These are phyloP conservation scores for Macrophomina tecta DNA, from an alignment of 2,329 filamentous ascomycete genomes.

Conservation along the genomic window DNA sequence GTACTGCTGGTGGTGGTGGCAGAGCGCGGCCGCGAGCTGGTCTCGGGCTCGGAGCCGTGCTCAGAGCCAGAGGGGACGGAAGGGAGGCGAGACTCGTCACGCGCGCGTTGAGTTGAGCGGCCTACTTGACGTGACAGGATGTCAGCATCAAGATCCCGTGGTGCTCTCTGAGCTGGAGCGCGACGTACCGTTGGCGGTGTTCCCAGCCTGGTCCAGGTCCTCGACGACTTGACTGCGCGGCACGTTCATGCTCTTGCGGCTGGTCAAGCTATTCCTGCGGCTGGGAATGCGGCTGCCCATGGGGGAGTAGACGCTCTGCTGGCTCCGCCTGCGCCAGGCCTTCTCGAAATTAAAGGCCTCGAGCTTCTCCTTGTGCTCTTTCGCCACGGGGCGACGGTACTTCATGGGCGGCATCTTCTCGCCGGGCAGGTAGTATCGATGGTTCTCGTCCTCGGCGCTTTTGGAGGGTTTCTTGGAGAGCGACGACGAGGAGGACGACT, in stretches of 20 bases:
- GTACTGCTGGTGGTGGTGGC: constrained; percentile 38
- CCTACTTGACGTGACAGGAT: constrained; percentile 11
- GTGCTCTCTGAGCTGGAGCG: constrained; percentile 48
- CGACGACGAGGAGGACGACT: constrained; percentile 35
- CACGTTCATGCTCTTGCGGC: constrained; percentile 39
- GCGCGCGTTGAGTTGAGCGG: constrained; percentile 18
- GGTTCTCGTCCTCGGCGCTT: constrained; percentile 47
- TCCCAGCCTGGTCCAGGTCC: constrained; percentile 52
- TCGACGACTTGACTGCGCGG: constrained; percentile 46
- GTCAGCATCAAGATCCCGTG: constrained; percentile 18
- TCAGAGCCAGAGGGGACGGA: constrained; percentile 1
- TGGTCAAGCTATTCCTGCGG: constrained; percentile 42
- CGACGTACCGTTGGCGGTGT: constrained; percentile 44
- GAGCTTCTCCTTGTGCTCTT: constrained; percentile 57
- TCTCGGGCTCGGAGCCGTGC: constrained; percentile 5
- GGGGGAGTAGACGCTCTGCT: constrained; percentile 53
- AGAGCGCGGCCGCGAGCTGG: constrained; percentile 6
- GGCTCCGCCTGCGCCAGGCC: constrained; percentile 54
- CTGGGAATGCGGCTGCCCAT: constrained; percentile 57
- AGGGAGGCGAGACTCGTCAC: neutral
- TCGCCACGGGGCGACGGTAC: constrained; percentile 56
- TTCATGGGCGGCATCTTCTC: constrained; percentile 59
- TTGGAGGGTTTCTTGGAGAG: constrained; percentile 40
- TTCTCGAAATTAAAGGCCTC: constrained; percentile 55
- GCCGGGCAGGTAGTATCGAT: constrained; percentile 57